Percentiles rank a stretch among this genome's conserved stretches.
These are phyloP conservation scores for Chrysoporthe austroafricana DNA, from an alignment of 2,329 filamentous ascomycete species.

Conservation along the genomic window DNA sequence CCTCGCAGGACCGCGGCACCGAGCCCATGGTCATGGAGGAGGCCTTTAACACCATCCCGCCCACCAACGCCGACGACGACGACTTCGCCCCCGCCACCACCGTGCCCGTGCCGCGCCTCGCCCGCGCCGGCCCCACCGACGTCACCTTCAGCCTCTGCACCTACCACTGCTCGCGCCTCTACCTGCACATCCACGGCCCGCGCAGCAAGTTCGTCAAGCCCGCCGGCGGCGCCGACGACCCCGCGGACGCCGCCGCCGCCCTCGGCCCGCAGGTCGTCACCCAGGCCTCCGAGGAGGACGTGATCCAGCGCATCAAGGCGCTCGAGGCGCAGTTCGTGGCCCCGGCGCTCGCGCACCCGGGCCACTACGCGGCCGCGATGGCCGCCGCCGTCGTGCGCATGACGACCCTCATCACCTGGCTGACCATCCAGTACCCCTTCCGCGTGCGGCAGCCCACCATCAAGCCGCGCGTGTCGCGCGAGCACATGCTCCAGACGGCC, in stretches of 20 bases:
- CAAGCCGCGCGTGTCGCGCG: conserved; percentile 41
- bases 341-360: conserved; percentile 35
- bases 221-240: conserved; percentile 21
- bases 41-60: conserved; percentile 52
- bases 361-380: conserved; percentile 41
- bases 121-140: conserved; percentile 42
- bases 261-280: conserved; percentile 15
- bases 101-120: conserved; percentile 37
- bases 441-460: conserved; percentile 37
- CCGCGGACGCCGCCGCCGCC: background rate
- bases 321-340: conserved; percentile 47
- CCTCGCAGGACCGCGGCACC: conserved; percentile 58
- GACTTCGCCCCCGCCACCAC: conserved; percentile 48
- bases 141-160: conserved; percentile 47
- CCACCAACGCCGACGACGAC: conserved; percentile 58
- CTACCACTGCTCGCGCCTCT: conserved; percentile 45
- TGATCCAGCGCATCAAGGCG: conserved; percentile 43
- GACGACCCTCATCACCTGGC: conserved; percentile 52
- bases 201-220: conserved; percentile 31
- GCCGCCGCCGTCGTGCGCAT: conserved; percentile 47
- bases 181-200: conserved; percentile 44
- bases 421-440: conserved; percentile 50
- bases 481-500: conserved; percentile 51
- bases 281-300: conserved; percentile 43
- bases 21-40: conserved; percentile 46